Evolutionary conservation across 352 stramenopile species (phyloP), one percentile per base, ranked within the genome.

Genomic region (Globisporangium radiosum): DNA sequence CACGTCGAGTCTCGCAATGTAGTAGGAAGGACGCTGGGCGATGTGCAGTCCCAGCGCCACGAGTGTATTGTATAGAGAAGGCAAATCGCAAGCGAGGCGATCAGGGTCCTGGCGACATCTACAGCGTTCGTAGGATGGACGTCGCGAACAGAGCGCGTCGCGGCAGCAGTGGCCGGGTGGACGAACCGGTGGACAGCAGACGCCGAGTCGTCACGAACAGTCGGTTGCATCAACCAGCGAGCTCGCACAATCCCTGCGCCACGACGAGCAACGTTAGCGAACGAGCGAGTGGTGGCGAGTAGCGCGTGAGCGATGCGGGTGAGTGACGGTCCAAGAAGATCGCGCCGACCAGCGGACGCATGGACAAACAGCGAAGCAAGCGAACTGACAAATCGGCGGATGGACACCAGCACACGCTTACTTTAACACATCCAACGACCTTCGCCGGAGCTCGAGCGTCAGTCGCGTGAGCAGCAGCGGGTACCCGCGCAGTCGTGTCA

Each of bases 401-500:
- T 33, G 5, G 45, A 36, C 38, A n/a, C 14, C 33, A 38, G 48
- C 43, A 37, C 36, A n/a, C 39, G 40, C 59, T 65, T 65, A 65
- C 60, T 57, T 65, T 33, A 65, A 17, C 42, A 50, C 39, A 52
- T 59, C 40, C 54, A 65, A 54, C 7, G 45, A n/a, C 14, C 48
- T 65, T 15, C 36, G 50, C 49, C 62, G 63, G 51, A 76, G 47
- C 47, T 67, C 54, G 5, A 53, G 13, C 1, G 61, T 54, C 14
- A 71, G 47, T 10, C 54, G 58, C 47, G 59, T 56, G 4, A 78
- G 56, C 42, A 74, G 50, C 4, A 69, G 59, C 1, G 72, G 69
- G 42, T 74, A 75, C 33, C 72, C 72, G 43, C 71, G 67, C 17
- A 76, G 51, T 10, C 67, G 63, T 37, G 36, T 59, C 39, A 81